These are phyloP conservation scores for Rhodosporidiobolus sp. DNA, from an alignment of 768 basidiomycete genomes.

Conservation along the genomic window DNA sequence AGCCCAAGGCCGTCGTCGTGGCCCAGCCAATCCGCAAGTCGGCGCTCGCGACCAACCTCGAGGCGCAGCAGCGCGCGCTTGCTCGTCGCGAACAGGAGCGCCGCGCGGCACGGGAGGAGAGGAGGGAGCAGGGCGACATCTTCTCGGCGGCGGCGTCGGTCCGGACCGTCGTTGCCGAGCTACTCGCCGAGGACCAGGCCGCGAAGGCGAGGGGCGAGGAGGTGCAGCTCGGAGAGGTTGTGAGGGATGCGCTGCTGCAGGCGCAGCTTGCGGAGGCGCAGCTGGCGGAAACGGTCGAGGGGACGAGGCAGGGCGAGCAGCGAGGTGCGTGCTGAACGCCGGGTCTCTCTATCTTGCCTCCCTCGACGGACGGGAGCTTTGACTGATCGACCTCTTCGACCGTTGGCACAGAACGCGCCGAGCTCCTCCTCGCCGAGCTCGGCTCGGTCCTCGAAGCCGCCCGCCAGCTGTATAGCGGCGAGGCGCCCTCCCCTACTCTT, in stretches of 20 bases:
- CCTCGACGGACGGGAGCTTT: neutral
- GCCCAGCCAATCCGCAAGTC: slow-evolving; percentile 53
- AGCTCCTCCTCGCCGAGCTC: slow-evolving; percentile 63
- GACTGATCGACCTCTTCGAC: neutral
- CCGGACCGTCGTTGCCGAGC: slow-evolving; percentile 25
- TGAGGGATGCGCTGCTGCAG: slow-evolving; percentile 30
- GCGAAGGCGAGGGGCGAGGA: slow-evolving; percentile 10
- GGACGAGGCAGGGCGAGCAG: slow-evolving; percentile 10
- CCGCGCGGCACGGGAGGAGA: neutral
- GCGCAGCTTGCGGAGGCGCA: slow-evolving; percentile 36
- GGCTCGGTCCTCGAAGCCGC: slow-evolving; percentile 59
- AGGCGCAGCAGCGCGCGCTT: slow-evolving; percentile 47
- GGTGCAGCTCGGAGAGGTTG: slow-evolving; percentile 27
- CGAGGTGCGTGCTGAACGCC: slow-evolving; percentile 6
- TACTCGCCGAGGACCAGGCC: slow-evolving; percentile 27
- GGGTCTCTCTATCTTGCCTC: neutral
- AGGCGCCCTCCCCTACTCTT: neutral
- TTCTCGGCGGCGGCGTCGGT: slow-evolving; percentile 34
- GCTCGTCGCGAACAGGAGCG: slow-evolving; percentile 26
- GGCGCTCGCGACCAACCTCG: slow-evolving; percentile 49
- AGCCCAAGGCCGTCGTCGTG: slow-evolving; percentile 41
- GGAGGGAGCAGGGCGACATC: slow-evolving; percentile 52
- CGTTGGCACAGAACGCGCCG: slow-evolving; percentile 21
- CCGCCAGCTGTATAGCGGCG: slow-evolving; percentile 36
- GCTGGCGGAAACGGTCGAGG: slow-evolving; percentile 25